Base-by-base conservation (phyloP, 1,284 basidiomycete species). In the Wolfiporia cocos region DNA sequence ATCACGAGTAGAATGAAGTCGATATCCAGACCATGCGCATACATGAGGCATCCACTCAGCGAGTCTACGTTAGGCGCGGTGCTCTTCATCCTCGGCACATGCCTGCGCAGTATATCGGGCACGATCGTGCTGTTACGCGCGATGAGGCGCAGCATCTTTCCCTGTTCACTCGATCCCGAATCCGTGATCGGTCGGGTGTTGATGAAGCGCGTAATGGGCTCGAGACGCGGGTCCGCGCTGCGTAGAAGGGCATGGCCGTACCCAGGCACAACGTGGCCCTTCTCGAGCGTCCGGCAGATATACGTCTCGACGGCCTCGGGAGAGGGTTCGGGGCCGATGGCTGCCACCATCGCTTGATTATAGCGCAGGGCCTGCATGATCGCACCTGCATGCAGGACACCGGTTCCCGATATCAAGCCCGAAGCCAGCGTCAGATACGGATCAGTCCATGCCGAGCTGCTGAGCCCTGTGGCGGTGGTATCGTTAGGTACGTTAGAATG, bases 241-340 rank as follows among this genome's bases (percentile, higher is more conserved):
- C 42, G 42, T 37, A 43, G 37, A 9, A 43, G 31, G n/a, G 42
- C 42, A 18, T 43, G 42, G 9, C 42, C 42, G 37, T 38, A 43
- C 5, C 42, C 42, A 6, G 42, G 42, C 20, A 43, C 42, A 18
- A 43, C 37, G 20, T 24, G 37, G n/a, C 42, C 42, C 29, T 33
- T 28, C 23, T n/a, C 36, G 23, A 43, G 29, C 30, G 37, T 34
- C n/a, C 23, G 20, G 24, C 20, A 26, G 37, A 43, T 28, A 21
- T 43, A 34, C 21, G 36, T 31, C 31, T 43, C 42, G 30, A 43
- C 28, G 6, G 28, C 36, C 21, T 34, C 36, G 4, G 29, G 9
- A 5, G 42, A 24, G 10, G 42, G 42, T 15, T 38, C 37, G 18
- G 30, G 21, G 5, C 42, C 42, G 32, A 43, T 21, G 9, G 31